These are phyloP conservation scores for Salix caprea DNA, from an alignment of 345 rosid genomes.

Conservation along the genomic window DNA sequence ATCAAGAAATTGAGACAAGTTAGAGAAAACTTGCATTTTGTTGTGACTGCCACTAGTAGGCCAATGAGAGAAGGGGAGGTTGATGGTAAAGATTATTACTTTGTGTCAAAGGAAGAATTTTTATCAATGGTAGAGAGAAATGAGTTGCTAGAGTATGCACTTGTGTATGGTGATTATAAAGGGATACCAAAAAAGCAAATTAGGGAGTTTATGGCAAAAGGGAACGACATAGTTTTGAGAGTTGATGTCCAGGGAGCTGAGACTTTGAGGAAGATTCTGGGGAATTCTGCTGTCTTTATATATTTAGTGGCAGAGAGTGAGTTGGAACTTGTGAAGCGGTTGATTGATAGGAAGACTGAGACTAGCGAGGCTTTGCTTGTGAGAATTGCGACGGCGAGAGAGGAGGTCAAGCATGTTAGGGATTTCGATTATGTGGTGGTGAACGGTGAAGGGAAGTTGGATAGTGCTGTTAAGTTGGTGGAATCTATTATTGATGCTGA, in stretches of 20 bases:
- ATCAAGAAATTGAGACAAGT: slow-evolving; percentile 59
- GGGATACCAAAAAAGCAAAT: slow-evolving; percentile 85
- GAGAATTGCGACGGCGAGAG: slow-evolving; percentile 76
- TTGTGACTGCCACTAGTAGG: slow-evolving; percentile 82
- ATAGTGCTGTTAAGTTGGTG: slow-evolving; percentile 56
- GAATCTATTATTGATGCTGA: slow-evolving; percentile 85
- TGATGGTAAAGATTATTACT: slow-evolving; percentile 76
- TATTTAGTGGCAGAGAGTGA: slow-evolving; percentile 83
- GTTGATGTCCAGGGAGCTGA: slow-evolving; percentile 90
- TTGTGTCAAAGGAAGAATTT: slow-evolving; percentile 64
- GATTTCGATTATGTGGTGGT: slow-evolving; percentile 79
- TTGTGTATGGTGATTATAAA: slow-evolving; percentile 87
- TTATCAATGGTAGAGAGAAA: slow-evolving; percentile 63
- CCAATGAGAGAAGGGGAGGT: slow-evolving; percentile 72
- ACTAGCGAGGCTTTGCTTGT: slow-evolving; percentile 67
- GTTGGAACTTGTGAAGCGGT: slow-evolving; percentile 70
- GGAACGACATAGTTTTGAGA: slow-evolving; percentile 69
- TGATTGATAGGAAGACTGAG: slow-evolving; percentile 82
- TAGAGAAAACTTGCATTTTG: slow-evolving; percentile 60
- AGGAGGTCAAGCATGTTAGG: slow-evolving; percentile 63
- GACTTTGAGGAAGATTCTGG: slow-evolving; percentile 64
- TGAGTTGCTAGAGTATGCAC: slow-evolving; percentile 79
- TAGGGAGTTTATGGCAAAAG: slow-evolving; percentile 66
- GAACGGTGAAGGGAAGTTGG: slow-evolving; percentile 76
- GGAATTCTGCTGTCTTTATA: slow-evolving; percentile 70